Percentiles rank a stretch among this genome's conserved stretches.
These are phyloP conservation scores for Penicillium salamii DNA, from an alignment of 495 filamentous ascomycete genomes.

Conservation along the genomic window DNA sequence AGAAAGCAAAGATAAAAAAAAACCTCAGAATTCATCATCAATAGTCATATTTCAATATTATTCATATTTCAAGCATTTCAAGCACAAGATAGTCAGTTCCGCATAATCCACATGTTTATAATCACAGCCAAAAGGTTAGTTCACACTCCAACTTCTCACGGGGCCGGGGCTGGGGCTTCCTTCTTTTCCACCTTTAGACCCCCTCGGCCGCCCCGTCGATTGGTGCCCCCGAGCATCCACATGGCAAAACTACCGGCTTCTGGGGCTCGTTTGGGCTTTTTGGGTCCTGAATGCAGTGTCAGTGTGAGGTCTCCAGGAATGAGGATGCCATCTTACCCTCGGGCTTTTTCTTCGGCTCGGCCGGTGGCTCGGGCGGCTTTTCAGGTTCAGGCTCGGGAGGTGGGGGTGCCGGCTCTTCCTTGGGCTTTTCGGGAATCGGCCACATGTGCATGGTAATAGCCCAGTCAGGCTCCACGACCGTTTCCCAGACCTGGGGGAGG, in stretches of 20 bases:
- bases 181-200: slow-evolving; percentile 39
- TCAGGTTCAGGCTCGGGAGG: slow-evolving; percentile 24
- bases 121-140: background rate
- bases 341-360: slow-evolving; percentile 36
- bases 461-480: slow-evolving; percentile 82
- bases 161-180: slow-evolving; percentile 20
- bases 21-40: too few species aligned
- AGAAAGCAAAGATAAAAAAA: too few species aligned
- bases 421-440: slow-evolving; percentile 71
- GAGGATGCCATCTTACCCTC: slow-evolving; percentile 22
- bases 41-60: too few species aligned
- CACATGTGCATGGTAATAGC: slow-evolving; percentile 95
- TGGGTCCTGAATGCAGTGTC: slow-evolving; percentile 17
- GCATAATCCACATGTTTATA: too few species aligned
- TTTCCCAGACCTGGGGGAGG: slow-evolving; percentile 84
- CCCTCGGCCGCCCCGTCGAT: slow-evolving; percentile 24
- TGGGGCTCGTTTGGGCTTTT: slow-evolving; percentile 20
- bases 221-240: slow-evolving; percentile 35
- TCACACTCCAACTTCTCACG: slow-evolving; percentile 8
- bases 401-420: slow-evolving; percentile 39
- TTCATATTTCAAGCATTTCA: too few species aligned
- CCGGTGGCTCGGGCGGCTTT: slow-evolving; percentile 14
- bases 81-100: too few species aligned
- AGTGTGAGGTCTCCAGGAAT: background rate
- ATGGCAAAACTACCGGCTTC: slow-evolving; percentile 30